These are phyloP conservation scores for Fusarium albidum DNA, from an alignment of 2,329 filamentous ascomycete species.

Conservation along the genomic window DNA sequence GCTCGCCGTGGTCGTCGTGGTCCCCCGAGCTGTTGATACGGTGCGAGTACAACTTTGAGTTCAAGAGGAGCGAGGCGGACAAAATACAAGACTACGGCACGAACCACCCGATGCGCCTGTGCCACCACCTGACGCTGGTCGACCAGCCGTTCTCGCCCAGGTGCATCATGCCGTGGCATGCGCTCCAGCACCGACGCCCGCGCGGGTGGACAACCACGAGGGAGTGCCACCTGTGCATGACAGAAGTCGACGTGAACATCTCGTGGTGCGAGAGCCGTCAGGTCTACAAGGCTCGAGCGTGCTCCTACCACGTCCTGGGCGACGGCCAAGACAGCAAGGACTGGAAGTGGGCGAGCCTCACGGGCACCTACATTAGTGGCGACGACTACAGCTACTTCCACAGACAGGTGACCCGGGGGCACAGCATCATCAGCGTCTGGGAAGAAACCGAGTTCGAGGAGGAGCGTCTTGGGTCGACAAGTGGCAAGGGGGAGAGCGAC, in stretches of 20 bases:
- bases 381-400: not conserved
- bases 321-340: not conserved
- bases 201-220: not conserved
- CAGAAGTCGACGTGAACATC: not conserved
- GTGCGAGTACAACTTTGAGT: not conserved
- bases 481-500: too few relatives aligned
- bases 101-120: not conserved
- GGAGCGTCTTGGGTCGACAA: not conserved
- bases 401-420: not conserved
- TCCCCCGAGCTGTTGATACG: not conserved
- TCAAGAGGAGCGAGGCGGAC: not conserved
- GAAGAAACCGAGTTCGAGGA: not conserved
- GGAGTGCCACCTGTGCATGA: not conserved
- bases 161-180: not conserved
- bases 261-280: not conserved
- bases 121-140: not conserved
- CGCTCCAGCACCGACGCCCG: not conserved
- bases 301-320: not conserved
- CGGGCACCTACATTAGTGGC: not conserved
- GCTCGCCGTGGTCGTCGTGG: too few relatives aligned
- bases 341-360: not conserved
- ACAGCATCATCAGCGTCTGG: not conserved
- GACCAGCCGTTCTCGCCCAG: not conserved
- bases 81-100: not conserved
- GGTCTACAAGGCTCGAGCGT: not conserved